These are phyloP conservation scores for Trichophyton mentagrophytes DNA, from an alignment of 2,329 filamentous ascomycete genomes.

Conservation along the genomic window DNA sequence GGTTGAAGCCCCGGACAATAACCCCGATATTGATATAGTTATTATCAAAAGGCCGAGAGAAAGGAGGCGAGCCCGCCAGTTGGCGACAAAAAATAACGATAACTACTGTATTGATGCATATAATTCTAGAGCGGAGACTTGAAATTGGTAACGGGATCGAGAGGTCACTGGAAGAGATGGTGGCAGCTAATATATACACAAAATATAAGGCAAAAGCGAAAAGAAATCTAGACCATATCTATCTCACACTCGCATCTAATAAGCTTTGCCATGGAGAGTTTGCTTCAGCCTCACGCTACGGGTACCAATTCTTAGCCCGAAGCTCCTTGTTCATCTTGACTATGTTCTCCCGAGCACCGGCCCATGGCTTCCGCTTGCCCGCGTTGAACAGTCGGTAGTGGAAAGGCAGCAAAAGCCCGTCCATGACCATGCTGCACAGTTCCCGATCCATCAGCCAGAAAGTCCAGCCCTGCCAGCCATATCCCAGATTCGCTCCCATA, in stretches of 20 bases:
- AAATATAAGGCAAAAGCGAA: not conserved
- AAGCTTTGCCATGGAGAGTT: not conserved
- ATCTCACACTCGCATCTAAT: not conserved
- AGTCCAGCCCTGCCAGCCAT: constrained; percentile 21
- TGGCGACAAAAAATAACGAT: no score
- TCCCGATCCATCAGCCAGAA: constrained; percentile 25
- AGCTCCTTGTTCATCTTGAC: constrained; percentile 12
- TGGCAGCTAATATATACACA: no score
- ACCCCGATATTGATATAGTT: no score
- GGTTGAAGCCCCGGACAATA: no score
- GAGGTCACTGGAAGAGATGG: no score
- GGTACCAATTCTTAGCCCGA: constrained; percentile 1
- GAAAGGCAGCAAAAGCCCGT: constrained; percentile 23
- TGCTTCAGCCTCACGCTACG: not conserved
- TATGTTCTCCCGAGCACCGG: constrained; percentile 20
- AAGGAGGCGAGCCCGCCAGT: no score
- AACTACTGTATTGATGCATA: no score
- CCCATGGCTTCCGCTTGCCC: constrained; percentile 23
- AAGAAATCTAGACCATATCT: not conserved
- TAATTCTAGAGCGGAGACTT: no score
- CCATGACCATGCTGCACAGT: constrained; percentile 22
- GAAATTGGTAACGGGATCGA: no score
- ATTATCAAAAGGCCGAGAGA: no score
- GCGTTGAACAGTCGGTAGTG: constrained; percentile 25
- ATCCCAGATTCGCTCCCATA: constrained; percentile 22